Percentiles rank a stretch among this genome's conserved stretches.
These are phyloP conservation scores for Cnidoscolus chayamansa DNA, from an alignment of 441 rosid species.

Conservation along the genomic window DNA sequence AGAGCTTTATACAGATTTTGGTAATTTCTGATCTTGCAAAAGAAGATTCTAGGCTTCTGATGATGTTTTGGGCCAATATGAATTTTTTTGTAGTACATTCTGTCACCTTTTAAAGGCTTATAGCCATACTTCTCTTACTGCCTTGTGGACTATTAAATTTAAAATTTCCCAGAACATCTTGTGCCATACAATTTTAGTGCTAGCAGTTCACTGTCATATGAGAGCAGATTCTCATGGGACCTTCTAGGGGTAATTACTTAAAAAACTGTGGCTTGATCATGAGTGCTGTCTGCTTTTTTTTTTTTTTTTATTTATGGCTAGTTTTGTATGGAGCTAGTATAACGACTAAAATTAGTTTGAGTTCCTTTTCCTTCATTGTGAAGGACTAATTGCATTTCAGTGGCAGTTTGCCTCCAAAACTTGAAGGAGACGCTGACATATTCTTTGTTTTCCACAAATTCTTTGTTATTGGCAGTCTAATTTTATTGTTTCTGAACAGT, in stretches of 20 bases:
- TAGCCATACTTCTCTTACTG: not conserved
- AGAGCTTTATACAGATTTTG: not conserved
- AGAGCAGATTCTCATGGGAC: not conserved
- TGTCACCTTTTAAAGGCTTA: not conserved
- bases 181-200: not conserved
- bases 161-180: not conserved
- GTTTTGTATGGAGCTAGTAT: not conserved
- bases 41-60: not conserved
- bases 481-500: constrained; percentile 34
- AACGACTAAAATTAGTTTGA: not conserved
- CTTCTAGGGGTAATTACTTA: not conserved
- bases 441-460: not conserved
- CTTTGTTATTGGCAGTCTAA: constrained; percentile 12
- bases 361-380: not conserved
- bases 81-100: not conserved
- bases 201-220: not conserved
- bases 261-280: not conserved
- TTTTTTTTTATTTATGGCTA: not conserved
- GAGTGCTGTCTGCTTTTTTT: not conserved
- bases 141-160: not conserved
- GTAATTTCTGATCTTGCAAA: not conserved
- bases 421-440: not conserved
- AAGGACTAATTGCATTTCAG: not conserved
- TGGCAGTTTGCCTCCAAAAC: not conserved
- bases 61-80: not conserved